phyloP scores from a whole-genome alignment of 495 filamentous ascomycete species.

The Penicillium silybi region DNA sequence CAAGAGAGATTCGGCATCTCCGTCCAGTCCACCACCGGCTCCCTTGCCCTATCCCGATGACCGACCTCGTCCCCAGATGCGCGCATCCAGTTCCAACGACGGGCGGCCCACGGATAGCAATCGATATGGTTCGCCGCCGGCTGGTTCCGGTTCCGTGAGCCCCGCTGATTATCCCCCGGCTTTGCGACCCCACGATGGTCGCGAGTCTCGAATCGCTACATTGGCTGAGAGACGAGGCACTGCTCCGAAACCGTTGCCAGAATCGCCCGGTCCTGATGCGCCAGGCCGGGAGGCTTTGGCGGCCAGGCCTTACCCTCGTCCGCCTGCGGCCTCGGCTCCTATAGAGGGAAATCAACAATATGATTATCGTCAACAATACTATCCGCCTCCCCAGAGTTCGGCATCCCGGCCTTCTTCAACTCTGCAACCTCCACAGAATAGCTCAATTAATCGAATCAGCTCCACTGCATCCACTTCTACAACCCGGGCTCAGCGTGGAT shows the following conservation, averaged over 20 bases:
- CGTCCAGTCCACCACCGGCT: constrained; percentile 20
- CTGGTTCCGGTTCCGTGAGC: constrained; percentile 30
- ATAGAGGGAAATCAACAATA: constrained; percentile 34
- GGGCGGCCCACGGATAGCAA: constrained; percentile 34
- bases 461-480: constrained; percentile 91
- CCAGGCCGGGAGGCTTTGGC: constrained; percentile 72
- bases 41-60: constrained; percentile 77
- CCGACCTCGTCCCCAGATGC: constrained; percentile 47
- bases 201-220: constrained; percentile 39
- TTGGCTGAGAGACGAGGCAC: constrained; percentile 69
- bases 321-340: constrained; percentile 17
- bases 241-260: constrained; percentile 71
- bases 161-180: constrained; percentile 42
- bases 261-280: constrained; percentile 65
- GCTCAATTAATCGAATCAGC: constrained; percentile 69
- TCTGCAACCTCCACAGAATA: constrained; percentile 34
- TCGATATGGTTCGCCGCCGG: constrained; percentile 29
- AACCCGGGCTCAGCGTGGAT: constrained; percentile 85
- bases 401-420: constrained; percentile 26
- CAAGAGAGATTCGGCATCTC: constrained; percentile 55
- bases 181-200: constrained; percentile 45
- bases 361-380: constrained; percentile 65
- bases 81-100: constrained; percentile 27
- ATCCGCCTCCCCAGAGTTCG: constrained; percentile 51
- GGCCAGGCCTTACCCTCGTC: constrained; percentile 31